Evolutionary conservation across 2,329 filamentous ascomycete species (phyloP).

Genomic region (Kalaharituber pfeilii): DNA sequence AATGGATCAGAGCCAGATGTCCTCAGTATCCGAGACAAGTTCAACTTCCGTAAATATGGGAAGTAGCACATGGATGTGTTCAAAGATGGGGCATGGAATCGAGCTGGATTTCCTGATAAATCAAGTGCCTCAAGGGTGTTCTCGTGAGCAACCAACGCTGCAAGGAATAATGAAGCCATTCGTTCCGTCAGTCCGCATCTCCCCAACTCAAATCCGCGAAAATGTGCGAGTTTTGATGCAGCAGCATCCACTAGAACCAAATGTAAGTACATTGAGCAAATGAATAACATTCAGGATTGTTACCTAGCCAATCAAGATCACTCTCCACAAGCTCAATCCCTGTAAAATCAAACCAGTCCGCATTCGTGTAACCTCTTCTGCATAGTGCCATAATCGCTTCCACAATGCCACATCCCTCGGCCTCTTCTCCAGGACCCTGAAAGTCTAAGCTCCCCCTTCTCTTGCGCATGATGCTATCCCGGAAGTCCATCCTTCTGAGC

Average conservation of each 20-base stretch:
- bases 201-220: slow-evolving; percentile 50
- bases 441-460: slow-evolving; percentile 31
- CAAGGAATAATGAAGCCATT: slow-evolving; percentile 43
- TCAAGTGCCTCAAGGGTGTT: slow-evolving; percentile 49
- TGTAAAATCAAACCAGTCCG: slow-evolving; percentile 53
- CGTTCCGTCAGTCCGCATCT: slow-evolving; percentile 43
- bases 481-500: slow-evolving; percentile 48
- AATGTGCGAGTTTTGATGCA: slow-evolving; percentile 44
- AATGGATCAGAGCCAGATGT: slow-evolving; percentile 46
- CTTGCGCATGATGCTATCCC: slow-evolving; percentile 40
- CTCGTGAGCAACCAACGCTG: slow-evolving; percentile 46
- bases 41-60: slow-evolving; percentile 45
- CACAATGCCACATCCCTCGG: slow-evolving; percentile 50
- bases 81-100: slow-evolving; percentile 45
- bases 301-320: slow-evolving; percentile 41
- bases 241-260: slow-evolving; percentile 46
- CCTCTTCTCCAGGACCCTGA: slow-evolving; percentile 28
- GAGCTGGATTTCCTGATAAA: slow-evolving; percentile 48
- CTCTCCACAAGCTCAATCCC: slow-evolving; percentile 53
- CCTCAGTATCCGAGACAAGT: slow-evolving; percentile 46
- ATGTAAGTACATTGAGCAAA: not conserved
- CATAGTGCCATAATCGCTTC: slow-evolving; percentile 52
- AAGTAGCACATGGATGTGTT: slow-evolving; percentile 51
- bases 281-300: not conserved
- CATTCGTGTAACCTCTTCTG: slow-evolving; percentile 47